Base-by-base conservation (phyloP, 129 eudicot genomes). In the Artemisia tridentata region DNA sequence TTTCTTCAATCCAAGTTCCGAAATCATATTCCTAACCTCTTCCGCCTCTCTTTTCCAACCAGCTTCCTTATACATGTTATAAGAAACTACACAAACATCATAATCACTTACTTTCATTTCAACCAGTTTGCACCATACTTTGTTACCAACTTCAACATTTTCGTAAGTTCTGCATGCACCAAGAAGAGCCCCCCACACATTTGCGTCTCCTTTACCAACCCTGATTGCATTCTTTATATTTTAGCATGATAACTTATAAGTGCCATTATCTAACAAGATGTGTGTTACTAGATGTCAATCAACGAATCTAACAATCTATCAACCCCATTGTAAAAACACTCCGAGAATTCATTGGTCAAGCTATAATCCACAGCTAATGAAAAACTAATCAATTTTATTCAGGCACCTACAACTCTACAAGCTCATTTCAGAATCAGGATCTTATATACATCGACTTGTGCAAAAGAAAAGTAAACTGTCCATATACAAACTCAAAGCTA, bases 181-280 rank as follows among this genome's bases (percentile, higher is more conserved):
- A 5, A 84, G 75, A 45, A 87, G 21, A 58, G 91, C 91, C 14
- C 96, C 96, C 85, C 82, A 88, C 12, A 86, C 84, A 31, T 81
- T 78, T 21, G 79, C 89, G 81, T 85, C 87, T 21, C 83, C 80
- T 73, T 64, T 69, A 21, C 72, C 52, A 31, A 78, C n/a, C n/a
- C n/a, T n/a, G n/a, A n/a, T n/a, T n/a, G n/a, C n/a, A n/a, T n/a
- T n/a, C n/a, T n/a, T n/a, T n/a, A n/a, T n/a, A n/a, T n/a, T n/a
- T n/a, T n/a, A n/a, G n/a, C n/a, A n/a, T n/a, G n/a, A n/a, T n/a
- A n/a, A n/a, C n/a, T n/a, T n/a, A n/a, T n/a, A n/a, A n/a, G n/a
- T n/a, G n/a, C n/a, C n/a, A n/a, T n/a, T n/a, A n/a, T n/a, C n/a
- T n/a, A n/a, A n/a, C n/a, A n/a, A n/a, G n/a, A n/a, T n/a, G n/a